Base-by-base conservation (phyloP, 1,139 yeast species). In the Sugiyamaella grinbergsii region DNA sequence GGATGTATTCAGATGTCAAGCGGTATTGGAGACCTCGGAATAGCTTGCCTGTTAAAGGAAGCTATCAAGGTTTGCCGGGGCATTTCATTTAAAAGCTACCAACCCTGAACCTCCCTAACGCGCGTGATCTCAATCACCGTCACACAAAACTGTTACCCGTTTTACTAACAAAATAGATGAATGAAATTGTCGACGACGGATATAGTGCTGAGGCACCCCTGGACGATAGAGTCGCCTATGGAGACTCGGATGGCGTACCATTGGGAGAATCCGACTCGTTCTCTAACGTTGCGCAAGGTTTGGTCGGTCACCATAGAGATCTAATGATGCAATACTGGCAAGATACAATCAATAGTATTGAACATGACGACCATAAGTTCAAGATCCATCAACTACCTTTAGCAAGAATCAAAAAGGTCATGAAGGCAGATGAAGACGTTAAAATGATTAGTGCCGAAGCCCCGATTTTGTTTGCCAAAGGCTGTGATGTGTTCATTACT, bases 371-470 rank as follows among this genome's bases (percentile, higher is more conserved):
- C 54, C 95, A 85, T 66, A 96, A 90, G 68, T 93, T 93, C 71
- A 90, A 89, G 68, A 86, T 88, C 59, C 97, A 94, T 68, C 96
- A 91, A 58, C 74, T 93, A 56, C 98, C 98, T 13, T 74, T 93
- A 50, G 98, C 98, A 2, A 77, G 98, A 60, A 93, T 93, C 61
- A 91, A 93, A 63, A 85, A 85, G 67, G 98, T 93, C 47, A 93
- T 93, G 98, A 93, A 93, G 69, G 91, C 98, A 0, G 98, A 93
- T 66, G 96, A 90, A 65, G 98, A 91, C 59, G 98, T 93, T 47
- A 80, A 91, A 58, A 93, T 93, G 98, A 93, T 93, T 54, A 83
- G 94, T 59, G 98, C 98, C 1, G 98, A 93, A 71, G 98, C 98
- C 0, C 98, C 98, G 1, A 90, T 93, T 33, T 71, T 93, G 56